Percentiles rank a stretch among this genome's conserved stretches.
Conservation (phyloP, 1,284 basidiomycete species). For the Ustilago bromivora region DNA sequence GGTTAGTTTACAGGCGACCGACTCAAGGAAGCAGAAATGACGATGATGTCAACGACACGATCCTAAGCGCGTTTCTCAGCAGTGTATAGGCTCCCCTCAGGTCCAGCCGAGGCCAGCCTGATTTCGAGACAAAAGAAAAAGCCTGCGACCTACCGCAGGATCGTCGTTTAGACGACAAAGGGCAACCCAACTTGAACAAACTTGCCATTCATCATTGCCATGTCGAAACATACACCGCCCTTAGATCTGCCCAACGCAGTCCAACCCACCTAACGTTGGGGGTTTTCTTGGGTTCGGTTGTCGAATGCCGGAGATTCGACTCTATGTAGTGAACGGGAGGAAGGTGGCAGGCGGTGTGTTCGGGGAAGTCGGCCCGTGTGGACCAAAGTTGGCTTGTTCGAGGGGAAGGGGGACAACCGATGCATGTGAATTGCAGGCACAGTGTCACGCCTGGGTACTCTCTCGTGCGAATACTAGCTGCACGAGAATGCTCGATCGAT, state of each 20-base stretch:
- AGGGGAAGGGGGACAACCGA: slow-evolving; percentile 6
- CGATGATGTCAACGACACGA: slow-evolving; percentile 6
- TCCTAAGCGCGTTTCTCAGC: neutral
- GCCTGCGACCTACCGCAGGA: neutral
- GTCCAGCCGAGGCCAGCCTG: neutral
- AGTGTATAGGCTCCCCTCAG: neutral
- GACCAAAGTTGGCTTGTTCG: neutral
- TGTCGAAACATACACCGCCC: too few species aligned
- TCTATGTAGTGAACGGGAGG: neutral
- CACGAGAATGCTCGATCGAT: too few species aligned
- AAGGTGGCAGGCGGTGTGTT: neutral
- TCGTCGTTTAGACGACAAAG: neutral
- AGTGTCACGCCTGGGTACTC: too few species aligned
- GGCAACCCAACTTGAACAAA: neutral
- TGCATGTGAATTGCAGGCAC: slow-evolving; percentile 23
- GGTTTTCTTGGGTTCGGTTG: neutral
- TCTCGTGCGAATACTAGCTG: too few species aligned
- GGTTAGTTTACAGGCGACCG: neutral
- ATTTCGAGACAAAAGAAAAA: neutral
- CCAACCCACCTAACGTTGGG: neutral
- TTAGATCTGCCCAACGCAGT: neutral
- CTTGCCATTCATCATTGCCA: neutral
- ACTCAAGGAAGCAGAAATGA: neutral
- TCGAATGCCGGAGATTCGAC: neutral
- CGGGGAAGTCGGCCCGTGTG: slow-evolving; percentile 21